Base-by-base conservation (phyloP, 148 eudicot species). In the Hydrangea macrophylla region DNA sequence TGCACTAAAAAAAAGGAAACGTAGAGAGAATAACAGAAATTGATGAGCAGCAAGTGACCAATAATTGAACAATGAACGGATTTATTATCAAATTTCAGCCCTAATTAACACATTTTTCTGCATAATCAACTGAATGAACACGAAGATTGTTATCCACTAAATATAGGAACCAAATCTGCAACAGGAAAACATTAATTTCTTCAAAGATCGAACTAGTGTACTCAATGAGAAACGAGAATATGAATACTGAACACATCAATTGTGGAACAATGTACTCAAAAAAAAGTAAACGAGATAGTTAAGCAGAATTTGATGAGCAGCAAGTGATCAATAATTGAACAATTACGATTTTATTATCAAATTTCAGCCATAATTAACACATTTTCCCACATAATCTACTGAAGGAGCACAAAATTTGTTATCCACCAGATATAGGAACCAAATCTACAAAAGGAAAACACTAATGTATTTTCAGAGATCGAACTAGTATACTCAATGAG, bases 401-500 rank as follows among this genome's bases (percentile, higher is more conserved):
- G 5, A 1, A 25, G 11, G 33, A 35, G 35, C 20, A 26, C 58
- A 10, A 24, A 54, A 66, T 23, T 18, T 55, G 59, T 18, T 42
- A 55, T 36, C 30, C 23, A 17, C 50, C 56, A 56, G 25, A 55
- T 8, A 35, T 36, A 39, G 71, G 56, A 55, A 26, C 62, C 33
- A 54, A n/a, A 55, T 55, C 70, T 55, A 55, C 35, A 35, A 23
- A 24, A 55, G 62, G 61, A 56, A 68, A 67, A 68, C 37, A 33
- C 1, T 12, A 2, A 33, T 32, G 13, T n/a, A 22, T 36, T 40
- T 62, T 44, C 68, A 64, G 37, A 64, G 23, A 22, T 55, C 6
- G 60, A 54, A 36, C 51, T 18, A 35, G 10, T 4, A 27, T 39
- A 60, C 23, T 66, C 59, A 73, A 66, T 73, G 76, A 9, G 71